These are phyloP conservation scores for Gracilariopsis chorda DNA, from an alignment of 23 red algal genomes.

Conservation along the genomic window DNA sequence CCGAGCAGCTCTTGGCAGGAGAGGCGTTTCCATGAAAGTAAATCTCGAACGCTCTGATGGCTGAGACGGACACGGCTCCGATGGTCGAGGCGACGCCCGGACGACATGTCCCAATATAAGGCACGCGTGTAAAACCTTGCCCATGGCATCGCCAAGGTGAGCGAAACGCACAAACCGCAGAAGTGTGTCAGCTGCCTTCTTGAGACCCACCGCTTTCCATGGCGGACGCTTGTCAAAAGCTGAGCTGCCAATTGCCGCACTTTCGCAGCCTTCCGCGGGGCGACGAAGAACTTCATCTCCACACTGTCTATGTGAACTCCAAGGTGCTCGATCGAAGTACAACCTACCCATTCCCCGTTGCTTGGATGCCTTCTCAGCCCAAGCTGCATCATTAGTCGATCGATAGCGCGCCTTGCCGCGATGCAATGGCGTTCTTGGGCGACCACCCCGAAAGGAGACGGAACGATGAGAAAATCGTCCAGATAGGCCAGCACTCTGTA, in stretches of 20 bases:
- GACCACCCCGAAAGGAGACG: not conserved
- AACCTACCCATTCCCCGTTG: not conserved
- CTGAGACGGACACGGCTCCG: not conserved
- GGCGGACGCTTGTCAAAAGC: not conserved
- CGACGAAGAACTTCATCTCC: not conserved
- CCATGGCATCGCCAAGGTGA: not conserved
- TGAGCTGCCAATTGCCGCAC: not conserved
- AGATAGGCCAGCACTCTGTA: not conserved
- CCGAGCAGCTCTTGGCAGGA: not conserved
- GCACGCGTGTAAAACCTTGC: not conserved
- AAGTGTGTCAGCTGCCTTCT: not conserved
- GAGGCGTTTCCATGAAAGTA: not conserved
- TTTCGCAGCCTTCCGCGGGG: not conserved
- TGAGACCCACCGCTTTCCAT: not conserved
- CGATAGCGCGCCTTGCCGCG: not conserved
- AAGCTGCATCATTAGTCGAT: not conserved
- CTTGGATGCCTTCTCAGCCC: not conserved
- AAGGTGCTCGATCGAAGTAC: not conserved
- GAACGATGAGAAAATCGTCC: conserved; percentile 10
- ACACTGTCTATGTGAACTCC: not conserved
- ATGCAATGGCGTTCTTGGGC: not conserved
- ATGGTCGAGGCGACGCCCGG: no score
- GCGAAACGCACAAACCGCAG: not conserved
- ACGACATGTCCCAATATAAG: no score
- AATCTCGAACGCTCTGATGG: not conserved